Conservation (phyloP, 805 yeast species). For the Tetrapisispora arboricola region DNA sequence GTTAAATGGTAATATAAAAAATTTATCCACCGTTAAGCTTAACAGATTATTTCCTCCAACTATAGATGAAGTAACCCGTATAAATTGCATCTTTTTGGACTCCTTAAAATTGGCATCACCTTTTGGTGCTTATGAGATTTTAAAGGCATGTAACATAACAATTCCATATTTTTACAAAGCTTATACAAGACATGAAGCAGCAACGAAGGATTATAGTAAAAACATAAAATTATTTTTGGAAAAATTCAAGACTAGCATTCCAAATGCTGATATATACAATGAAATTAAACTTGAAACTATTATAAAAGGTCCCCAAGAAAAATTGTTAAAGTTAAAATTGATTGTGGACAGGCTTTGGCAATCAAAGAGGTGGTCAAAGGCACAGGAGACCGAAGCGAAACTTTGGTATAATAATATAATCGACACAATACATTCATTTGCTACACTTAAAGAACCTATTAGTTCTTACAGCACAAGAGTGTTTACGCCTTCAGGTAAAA, state of each 20-base stretch:
- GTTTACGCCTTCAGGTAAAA: conserved; percentile 85
- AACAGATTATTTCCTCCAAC: conserved; percentile 89
- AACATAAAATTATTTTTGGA: conserved; percentile 36
- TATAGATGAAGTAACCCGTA: conserved; percentile 83
- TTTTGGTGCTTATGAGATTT: conserved; percentile 63
- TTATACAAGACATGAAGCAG: conserved; percentile 89
- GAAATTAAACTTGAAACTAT: conserved; percentile 48
- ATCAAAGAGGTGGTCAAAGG: conserved; percentile 30
- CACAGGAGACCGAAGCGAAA: conserved; percentile 18
- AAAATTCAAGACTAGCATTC: conserved; percentile 23
- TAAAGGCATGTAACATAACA: conserved; percentile 71
- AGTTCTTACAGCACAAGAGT: conserved; percentile 52
- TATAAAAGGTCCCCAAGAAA: conserved; percentile 54
- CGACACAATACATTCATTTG: conserved; percentile 74
- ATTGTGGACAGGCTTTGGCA: conserved; percentile 52
- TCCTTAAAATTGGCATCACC: conserved; percentile 57
- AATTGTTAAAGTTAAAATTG: conserved; percentile 59
- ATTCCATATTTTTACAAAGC: conserved; percentile 90
- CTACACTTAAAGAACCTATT: conserved; percentile 36
- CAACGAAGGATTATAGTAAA: conserved; percentile 53
- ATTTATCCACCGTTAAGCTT: conserved; percentile 50
- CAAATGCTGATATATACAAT: conserved; percentile 30
- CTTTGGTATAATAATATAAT: conserved; percentile 43
- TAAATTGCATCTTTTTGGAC: conserved; percentile 75
- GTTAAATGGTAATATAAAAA: conserved; percentile 42